phyloP scores from a whole-genome alignment of 176 grass and related monocot species.

The Oryza brachyantha region DNA sequence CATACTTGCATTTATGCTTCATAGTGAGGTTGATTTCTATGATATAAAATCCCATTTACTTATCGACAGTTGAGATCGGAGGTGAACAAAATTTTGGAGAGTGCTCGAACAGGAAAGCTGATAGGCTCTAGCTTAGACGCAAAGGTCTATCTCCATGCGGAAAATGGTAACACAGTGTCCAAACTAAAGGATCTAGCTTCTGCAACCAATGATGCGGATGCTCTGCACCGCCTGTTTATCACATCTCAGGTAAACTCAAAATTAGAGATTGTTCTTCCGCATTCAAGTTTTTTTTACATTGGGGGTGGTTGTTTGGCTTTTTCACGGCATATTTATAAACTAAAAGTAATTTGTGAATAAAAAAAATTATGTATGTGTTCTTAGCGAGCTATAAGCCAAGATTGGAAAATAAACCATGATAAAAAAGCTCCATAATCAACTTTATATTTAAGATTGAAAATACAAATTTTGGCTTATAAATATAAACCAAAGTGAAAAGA shows the following conservation, averaged over 20 bases:
- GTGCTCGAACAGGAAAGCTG: conserved; percentile 78
- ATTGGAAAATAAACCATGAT: too few relatives aligned
- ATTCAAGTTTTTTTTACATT: neutral
- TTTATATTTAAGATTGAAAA: too few relatives aligned
- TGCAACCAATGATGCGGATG: conserved; percentile 82
- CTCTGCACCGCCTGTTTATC: conserved; percentile 83
- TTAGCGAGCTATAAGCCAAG: too few relatives aligned
- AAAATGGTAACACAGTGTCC: conserved; percentile 39
- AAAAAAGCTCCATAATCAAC: too few relatives aligned
- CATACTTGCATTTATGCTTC: neutral
- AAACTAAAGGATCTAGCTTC: conserved; percentile 68
- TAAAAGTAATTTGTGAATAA: too few relatives aligned
- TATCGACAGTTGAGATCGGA: conserved; percentile 82
- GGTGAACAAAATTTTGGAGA: conserved; percentile 99
- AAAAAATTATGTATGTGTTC: too few relatives aligned
- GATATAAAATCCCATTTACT: conserved; percentile 12
- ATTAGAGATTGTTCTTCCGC: neutral
- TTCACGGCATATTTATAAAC: too few relatives aligned
- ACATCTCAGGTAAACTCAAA: conserved; percentile 71
- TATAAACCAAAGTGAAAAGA: too few relatives aligned
- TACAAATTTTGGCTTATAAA: too few relatives aligned
- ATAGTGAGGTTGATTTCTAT: neutral
- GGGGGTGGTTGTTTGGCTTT: too few relatives aligned
- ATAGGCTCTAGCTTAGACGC: conserved; percentile 94
- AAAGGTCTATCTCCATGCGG: conserved; percentile 73